A percentile compares a stretch with the other conserved stretches of the same genome.
These are phyloP conservation scores for Porodaedalea pini DNA, from an alignment of 1,284 basidiomycete genomes.

Conservation along the genomic window DNA sequence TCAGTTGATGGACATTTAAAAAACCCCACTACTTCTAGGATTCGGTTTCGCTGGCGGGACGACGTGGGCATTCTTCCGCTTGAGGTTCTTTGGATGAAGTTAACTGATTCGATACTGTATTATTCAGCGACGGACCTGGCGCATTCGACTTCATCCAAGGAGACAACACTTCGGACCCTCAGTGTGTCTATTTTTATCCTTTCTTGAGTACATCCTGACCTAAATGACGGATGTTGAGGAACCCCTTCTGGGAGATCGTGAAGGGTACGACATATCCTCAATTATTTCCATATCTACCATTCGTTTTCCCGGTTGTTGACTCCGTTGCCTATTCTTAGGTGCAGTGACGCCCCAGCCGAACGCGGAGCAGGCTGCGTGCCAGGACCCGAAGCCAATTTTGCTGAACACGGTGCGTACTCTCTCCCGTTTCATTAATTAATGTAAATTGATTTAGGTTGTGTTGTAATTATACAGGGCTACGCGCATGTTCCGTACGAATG, in stretches of 20 bases:
- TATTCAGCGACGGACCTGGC: conserved; percentile 69
- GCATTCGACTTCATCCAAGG: conserved; percentile 81
- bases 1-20: background rate
- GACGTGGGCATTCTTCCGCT: conserved; percentile 46
- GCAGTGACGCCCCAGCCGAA: conserved; percentile 63
- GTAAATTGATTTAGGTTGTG: background rate
- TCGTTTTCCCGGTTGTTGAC: background rate
- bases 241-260: conserved; percentile 80
- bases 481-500: conserved; percentile 71
- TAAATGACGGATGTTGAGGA: conserved; percentile 39
- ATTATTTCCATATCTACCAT: conserved; percentile 21
- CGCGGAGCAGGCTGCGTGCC: conserved; percentile 65
- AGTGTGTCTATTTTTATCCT: conserved; percentile 35
- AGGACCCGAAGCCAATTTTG: conserved; percentile 78
- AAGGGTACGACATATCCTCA: conserved; percentile 42
- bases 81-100: background rate
- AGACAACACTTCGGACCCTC: conserved; percentile 55
- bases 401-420: conserved; percentile 56
- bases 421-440: background rate
- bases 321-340: conserved; percentile 37
- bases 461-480: conserved; percentile 44
- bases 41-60: conserved; percentile 77
- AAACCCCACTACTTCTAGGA: conserved; percentile 38
- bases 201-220: background rate
- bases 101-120: background rate